Percentiles rank a stretch among this genome's conserved stretches.
Evolutionary conservation across 371 early-diverging fungal species (phyloP).

Genomic region (Actinomucor elegans): DNA sequence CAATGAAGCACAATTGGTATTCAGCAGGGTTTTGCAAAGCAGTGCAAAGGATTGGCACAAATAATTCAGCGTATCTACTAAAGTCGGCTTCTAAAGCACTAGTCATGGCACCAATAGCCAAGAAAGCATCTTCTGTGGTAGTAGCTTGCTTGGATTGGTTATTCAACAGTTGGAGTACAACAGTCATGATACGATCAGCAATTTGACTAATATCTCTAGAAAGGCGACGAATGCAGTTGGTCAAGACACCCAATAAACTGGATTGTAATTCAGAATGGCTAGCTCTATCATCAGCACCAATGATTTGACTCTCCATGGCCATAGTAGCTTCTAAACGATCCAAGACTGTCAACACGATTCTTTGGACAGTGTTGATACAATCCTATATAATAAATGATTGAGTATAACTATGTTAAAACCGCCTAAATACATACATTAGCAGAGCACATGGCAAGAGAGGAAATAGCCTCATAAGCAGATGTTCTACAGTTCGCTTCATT

Average conservation of each 20-base stretch:
- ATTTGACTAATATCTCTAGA: conserved; percentile 65
- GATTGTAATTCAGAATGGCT: conserved; percentile 84
- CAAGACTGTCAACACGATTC: conserved; percentile 71
- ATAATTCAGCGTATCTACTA: conserved; percentile 79
- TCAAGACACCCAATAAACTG: conserved; percentile 86
- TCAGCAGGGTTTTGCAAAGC: conserved; percentile 91
- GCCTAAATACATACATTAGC: conserved; percentile 49
- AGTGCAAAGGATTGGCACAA: conserved; percentile 77
- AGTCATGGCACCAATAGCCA: conserved; percentile 85
- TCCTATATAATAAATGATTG: conserved; percentile 55
- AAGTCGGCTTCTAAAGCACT: conserved; percentile 83
- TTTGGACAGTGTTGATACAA: conserved; percentile 69
- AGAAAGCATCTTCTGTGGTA: conserved; percentile 91
- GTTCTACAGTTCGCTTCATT: conserved; percentile 85
- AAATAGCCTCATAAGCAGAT: conserved; percentile 91
- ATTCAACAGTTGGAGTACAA: conserved; percentile 67
- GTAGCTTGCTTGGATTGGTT: conserved; percentile 77
- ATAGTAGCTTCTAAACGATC: conserved; percentile 76
- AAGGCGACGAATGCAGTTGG: conserved; percentile 77
- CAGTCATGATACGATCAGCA: conserved; percentile 89
- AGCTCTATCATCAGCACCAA: conserved; percentile 79
- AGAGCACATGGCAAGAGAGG: conserved; percentile 68
- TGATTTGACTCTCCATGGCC: conserved; percentile 68
- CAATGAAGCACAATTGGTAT: conserved; percentile 85
- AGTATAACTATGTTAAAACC: conserved; percentile 8